phyloP scores from a whole-genome alignment of 148 eudicot species.

The Fagopyrum tataricum region DNA sequence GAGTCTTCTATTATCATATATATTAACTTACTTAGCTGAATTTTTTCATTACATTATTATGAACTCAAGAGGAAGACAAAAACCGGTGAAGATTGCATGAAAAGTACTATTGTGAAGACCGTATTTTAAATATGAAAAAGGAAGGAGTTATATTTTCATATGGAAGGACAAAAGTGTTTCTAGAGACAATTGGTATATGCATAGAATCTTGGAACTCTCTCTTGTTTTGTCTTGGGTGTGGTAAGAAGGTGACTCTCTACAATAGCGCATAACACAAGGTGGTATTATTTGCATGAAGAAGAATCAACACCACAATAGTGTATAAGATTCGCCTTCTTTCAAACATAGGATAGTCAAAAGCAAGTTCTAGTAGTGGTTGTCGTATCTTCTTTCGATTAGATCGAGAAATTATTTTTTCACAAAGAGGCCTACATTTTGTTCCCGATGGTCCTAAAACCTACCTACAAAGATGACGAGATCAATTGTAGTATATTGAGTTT shows the following conservation, averaged over 20 bases:
- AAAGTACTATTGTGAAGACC: neutral
- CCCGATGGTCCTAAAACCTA: too few relatives aligned
- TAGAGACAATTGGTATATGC: neutral
- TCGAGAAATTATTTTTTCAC: neutral
- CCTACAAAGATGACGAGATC: too few relatives aligned
- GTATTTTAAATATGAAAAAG: neutral
- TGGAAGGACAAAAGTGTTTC: neutral
- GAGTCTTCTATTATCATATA: too few relatives aligned
- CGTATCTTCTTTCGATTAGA: neutral
- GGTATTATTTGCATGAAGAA: neutral
- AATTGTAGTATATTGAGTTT: too few relatives aligned
- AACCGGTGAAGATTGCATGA: neutral
- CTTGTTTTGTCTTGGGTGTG: conserved; percentile 5
- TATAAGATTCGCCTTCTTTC: neutral
- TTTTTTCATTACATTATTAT: neutral
- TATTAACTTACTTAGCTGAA: neutral
- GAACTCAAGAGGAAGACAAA: neutral
- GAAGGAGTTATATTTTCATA: neutral
- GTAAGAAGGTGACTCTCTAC: neutral
- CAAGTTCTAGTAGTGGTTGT: neutral
- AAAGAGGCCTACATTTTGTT: too few relatives aligned
- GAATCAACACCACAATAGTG: neutral
- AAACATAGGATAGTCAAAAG: conserved; percentile 1
- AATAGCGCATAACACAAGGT: neutral
- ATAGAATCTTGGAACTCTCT: conserved; percentile 13